Percentiles rank a stretch among this genome's conserved stretches.
phyloP scores from a whole-genome alignment of 2,329 filamentous ascomycete species.

The Didymella glomerata region DNA sequence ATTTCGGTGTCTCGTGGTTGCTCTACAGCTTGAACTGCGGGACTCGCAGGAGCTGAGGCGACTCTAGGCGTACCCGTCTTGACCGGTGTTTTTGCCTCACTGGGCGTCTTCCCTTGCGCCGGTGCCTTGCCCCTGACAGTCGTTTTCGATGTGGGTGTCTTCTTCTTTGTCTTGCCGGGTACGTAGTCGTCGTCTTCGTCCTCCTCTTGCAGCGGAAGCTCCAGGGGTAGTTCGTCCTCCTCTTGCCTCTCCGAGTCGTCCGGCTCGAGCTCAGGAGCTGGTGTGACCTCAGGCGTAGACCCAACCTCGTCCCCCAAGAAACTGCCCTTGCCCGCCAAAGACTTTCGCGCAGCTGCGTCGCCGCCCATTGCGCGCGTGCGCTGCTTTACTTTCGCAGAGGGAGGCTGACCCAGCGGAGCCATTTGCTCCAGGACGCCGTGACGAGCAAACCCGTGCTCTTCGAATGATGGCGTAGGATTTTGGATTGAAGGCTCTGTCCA shows the following conservation, averaged over 20 bases:
- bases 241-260: constrained; percentile 52
- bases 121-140: constrained; percentile 48
- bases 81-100: constrained; percentile 39
- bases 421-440: constrained; percentile 83
- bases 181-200: constrained; percentile 59
- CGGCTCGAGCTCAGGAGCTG: constrained; percentile 50
- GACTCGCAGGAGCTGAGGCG: constrained; percentile 30
- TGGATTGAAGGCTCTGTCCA: constrained; percentile 68
- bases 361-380: constrained; percentile 58
- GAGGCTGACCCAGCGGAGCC: constrained; percentile 79
- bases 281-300: constrained; percentile 58
- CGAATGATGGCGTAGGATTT: constrained; percentile 71
- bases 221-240: constrained; percentile 45
- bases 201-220: constrained; percentile 49
- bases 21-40: constrained; percentile 25
- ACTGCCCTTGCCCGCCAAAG: constrained; percentile 54
- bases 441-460: constrained; percentile 76
- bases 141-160: constrained; percentile 41
- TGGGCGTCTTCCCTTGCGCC: constrained; percentile 45
- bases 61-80: constrained; percentile 37
- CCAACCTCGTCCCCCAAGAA: constrained; percentile 52
- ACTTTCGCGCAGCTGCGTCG: constrained; percentile 47
- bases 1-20: constrained; percentile 24
- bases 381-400: constrained; percentile 68
- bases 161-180: constrained; percentile 49